Conservation (phyloP, 192 early-diverging fungal species). For the Backusella psychrophila region DNA sequence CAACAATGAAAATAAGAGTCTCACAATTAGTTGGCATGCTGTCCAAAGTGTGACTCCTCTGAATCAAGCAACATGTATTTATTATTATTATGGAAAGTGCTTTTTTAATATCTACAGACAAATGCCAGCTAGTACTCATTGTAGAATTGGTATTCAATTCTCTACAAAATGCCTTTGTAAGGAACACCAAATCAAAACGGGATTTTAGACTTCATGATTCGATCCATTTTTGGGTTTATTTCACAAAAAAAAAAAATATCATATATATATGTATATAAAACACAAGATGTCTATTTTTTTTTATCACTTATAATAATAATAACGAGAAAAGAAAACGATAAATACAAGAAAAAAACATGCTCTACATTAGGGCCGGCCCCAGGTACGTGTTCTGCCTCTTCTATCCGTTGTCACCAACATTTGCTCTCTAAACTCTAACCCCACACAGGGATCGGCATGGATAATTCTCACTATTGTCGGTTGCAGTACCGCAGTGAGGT, state of each 20-base stretch:
- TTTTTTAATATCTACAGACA: too few relatives aligned
- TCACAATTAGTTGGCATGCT: too few relatives aligned
- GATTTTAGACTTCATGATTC: neutral
- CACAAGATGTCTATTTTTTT: neutral
- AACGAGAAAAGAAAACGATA: neutral
- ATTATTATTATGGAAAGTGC: too few relatives aligned
- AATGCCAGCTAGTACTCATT: too few relatives aligned
- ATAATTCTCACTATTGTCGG: slow-evolving; percentile 11
- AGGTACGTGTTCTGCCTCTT: slow-evolving; percentile 26
- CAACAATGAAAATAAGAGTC: too few relatives aligned
- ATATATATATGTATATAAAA: neutral
- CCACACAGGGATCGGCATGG: slow-evolving; percentile 28
- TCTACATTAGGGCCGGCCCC: slow-evolving; percentile 28
- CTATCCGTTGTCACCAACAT: slow-evolving; percentile 30
- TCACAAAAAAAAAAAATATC: too few relatives aligned
- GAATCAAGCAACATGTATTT: too few relatives aligned
- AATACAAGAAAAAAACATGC: neutral
- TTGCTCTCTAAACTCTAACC: slow-evolving; percentile 13
- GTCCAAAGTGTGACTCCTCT: too few relatives aligned
- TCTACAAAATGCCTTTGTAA: too few relatives aligned
- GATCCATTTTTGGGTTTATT: neutral
- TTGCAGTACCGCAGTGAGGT: slow-evolving; percentile 20
- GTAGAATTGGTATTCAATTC: too few relatives aligned
- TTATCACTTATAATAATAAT: neutral
- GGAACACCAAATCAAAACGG: neutral